Evolutionary conservation across 179 eudicot species (phyloP), one percentile per base, ranked within the genome.

Genomic region (Camellia oleifera): DNA sequence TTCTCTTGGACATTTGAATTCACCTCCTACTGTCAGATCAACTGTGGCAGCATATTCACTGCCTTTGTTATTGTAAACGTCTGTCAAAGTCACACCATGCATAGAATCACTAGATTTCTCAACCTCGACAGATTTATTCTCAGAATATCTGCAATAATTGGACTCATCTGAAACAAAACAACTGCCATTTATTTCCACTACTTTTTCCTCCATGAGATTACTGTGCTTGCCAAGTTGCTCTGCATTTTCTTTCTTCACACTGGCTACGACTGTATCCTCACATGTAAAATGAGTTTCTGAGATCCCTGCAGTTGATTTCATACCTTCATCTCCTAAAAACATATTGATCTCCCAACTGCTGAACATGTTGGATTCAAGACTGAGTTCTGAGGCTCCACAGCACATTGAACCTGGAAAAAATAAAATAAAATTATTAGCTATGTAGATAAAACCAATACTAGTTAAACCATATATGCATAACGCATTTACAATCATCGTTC

Each of bases 311-410:
- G 45, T 52, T 26, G 50, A 53, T 53, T 74, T 74, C 53, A 40
- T 46, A 57, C 40, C 42, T 73, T 52, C 57, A 17, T 60, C 62
- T 64, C 50, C 78, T 32, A 48, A 74, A 56, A 44, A 56, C 44
- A 74, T 0, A 80, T 75, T 57, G 4, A 56, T 62, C 60, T 75
- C 75, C 82, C 74, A 66, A 46, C 75, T 57, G 60, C 82, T 75
- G 8, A 74, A 75, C 68, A 75, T 44, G 68, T 57, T 14, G 61
- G 60, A 53, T 20, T 66, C 82, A 56, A 65, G 48, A 56, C 26
- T 74, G 13, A 14, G 73, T 6, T 75, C 78, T 0, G 57, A 65
- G 66, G 26, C 45, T 42, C 67, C 67, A 11, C 5, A 54, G 8
- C 42, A 60, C 60, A 52, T 74, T 67, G 60, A 11, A 20, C 64